Percentiles rank a stretch among this genome's conserved stretches.
Conservation (phyloP, 1,284 basidiomycete genomes). For the Leccinum fallax region DNA sequence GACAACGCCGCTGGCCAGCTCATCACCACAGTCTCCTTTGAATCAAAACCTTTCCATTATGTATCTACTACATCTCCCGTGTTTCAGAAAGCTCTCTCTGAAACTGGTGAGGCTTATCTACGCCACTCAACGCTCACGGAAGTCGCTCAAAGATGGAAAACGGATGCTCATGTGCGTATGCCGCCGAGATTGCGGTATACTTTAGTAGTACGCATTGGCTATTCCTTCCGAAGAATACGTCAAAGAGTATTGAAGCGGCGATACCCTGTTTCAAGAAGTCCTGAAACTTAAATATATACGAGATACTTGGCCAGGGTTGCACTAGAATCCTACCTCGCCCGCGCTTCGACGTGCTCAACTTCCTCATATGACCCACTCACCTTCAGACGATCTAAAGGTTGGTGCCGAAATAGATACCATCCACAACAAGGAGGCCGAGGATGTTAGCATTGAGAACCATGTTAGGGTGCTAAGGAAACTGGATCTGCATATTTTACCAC, state of each 20-base stretch:
- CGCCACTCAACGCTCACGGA: neutral
- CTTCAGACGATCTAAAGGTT: conserved; percentile 1
- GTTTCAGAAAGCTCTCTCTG: neutral
- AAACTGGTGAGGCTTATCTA: neutral
- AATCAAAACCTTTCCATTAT: neutral
- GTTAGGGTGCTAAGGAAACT: neutral
- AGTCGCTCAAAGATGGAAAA: neutral
- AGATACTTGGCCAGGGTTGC: neutral
- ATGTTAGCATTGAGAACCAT: neutral
- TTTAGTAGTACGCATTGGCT: too few relatives aligned
- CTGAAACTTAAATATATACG: conserved; percentile 3
- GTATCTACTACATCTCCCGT: neutral
- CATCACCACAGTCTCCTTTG: neutral
- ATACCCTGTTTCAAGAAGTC: conserved; percentile 11
- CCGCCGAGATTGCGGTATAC: neutral
- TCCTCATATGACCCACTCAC: conserved; percentile 5
- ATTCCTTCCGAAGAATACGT: neutral
- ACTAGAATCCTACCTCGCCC: neutral
- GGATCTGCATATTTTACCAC: neutral
- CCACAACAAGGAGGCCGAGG: neutral
- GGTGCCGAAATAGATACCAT: neutral
- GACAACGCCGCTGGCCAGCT: neutral
- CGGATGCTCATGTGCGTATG: neutral
- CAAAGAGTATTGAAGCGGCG: neutral
- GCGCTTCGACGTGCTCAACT: neutral